Evolutionary conservation across 805 yeast species (phyloP).

Genomic region (Monosporozyma siamensis): DNA sequence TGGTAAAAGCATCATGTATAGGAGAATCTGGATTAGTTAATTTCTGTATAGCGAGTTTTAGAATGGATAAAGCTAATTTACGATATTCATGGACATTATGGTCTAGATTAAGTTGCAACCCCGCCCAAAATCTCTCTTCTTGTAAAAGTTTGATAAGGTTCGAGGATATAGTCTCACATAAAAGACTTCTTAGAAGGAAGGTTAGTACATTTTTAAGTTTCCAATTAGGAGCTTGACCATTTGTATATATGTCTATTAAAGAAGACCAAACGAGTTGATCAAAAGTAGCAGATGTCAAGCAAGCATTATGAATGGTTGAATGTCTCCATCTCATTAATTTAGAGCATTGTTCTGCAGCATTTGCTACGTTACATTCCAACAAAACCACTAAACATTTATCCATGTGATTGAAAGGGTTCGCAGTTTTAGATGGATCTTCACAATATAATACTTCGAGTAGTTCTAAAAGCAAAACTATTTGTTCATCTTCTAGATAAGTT

Average conservation of each 20-base stretch:
- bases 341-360: slow-evolving; percentile 11
- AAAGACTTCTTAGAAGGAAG: slow-evolving; percentile 49
- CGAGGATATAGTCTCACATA: slow-evolving; percentile 9
- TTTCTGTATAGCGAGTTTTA: slow-evolving; percentile 50
- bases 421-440: too few relatives aligned
- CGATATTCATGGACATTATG: slow-evolving; percentile 55
- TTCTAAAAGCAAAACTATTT: slow-evolving; percentile 21
- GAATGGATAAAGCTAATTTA: slow-evolving; percentile 58
- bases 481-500: slow-evolving; percentile 1
- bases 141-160: slow-evolving; percentile 8
- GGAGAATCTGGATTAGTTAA: slow-evolving; percentile 17
- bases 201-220: slow-evolving; percentile 38
- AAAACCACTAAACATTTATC: slow-evolving; percentile 14
- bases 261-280: slow-evolving; percentile 39
- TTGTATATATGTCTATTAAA: slow-evolving; percentile 32
- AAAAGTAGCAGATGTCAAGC: slow-evolving; percentile 12
- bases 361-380: slow-evolving; percentile 15
- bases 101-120: slow-evolving; percentile 47
- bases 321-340: slow-evolving; percentile 47
- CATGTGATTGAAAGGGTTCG: too few relatives aligned
- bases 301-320: slow-evolving; percentile 20
- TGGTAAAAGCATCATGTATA: slow-evolving; percentile 5
- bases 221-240: slow-evolving; percentile 21
- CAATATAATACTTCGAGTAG: slow-evolving; percentile 34
- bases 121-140: slow-evolving; percentile 42